A percentile compares a stretch with the other conserved stretches of the same genome.
Conservation (phyloP, 768 basidiomycete species). For the Tubosaeta brunneosetosa region DNA sequence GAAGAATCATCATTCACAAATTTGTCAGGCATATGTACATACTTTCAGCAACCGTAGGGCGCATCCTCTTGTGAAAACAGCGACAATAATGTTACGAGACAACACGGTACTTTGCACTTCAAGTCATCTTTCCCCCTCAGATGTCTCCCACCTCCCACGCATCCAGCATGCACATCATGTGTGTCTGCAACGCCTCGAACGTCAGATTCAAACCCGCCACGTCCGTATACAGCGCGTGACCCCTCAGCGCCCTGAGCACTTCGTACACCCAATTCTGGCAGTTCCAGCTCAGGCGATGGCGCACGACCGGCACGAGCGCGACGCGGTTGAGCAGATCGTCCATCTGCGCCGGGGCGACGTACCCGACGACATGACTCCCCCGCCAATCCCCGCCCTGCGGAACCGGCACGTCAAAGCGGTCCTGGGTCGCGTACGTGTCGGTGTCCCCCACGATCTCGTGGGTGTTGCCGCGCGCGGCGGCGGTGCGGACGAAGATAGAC, state of each 20-base stretch:
- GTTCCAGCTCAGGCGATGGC: constrained; percentile 19
- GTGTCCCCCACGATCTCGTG: constrained; percentile 27
- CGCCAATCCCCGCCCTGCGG: constrained; percentile 18
- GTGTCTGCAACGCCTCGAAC: constrained; percentile 4
- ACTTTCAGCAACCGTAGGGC: no score
- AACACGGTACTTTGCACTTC: not conserved
- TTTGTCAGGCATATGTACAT: no score
- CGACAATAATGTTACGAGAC: not conserved
- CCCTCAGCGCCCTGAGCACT: constrained; percentile 6
- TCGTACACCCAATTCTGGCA: constrained; percentile 30
- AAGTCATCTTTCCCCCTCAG: not conserved
- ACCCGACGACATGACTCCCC: constrained; percentile 20
- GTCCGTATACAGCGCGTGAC: constrained; percentile 15
- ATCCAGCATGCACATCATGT: constrained; percentile 15
- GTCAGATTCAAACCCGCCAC: constrained; percentile 16
- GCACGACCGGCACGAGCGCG: constrained; percentile 15
- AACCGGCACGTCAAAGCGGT: constrained; percentile 13
- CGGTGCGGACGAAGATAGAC: constrained; percentile 24
- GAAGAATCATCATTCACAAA: no score
- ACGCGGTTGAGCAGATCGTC: constrained; percentile 10
- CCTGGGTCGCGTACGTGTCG: constrained; percentile 14
- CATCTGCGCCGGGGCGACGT: constrained; percentile 9
- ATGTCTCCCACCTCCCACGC: constrained; percentile 28
- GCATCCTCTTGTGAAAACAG: not conserved
- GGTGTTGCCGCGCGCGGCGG: constrained; percentile 11